These are phyloP conservation scores for Aspergillus neoniger DNA, from an alignment of 2,329 filamentous ascomycete genomes.

Conservation along the genomic window DNA sequence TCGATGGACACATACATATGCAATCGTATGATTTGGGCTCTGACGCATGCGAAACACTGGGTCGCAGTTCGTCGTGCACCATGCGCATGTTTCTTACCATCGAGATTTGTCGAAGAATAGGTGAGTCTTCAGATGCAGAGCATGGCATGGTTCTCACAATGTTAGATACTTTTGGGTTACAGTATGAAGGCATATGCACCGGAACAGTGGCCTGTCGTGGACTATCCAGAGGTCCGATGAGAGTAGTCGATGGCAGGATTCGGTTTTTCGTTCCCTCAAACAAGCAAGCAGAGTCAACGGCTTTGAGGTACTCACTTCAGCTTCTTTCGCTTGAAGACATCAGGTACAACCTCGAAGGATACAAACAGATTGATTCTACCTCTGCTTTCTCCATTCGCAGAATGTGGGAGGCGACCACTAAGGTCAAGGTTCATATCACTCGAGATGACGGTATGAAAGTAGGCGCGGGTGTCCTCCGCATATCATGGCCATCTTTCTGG, in stretches of 20 bases:
- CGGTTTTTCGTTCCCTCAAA: conserved; percentile 6
- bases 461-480: conserved; percentile 17
- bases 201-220: conserved; percentile 12
- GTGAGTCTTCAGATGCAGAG: background rate
- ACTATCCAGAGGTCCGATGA: conserved; percentile 5
- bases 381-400: conserved; percentile 14
- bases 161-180: background rate
- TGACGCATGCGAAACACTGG: conserved; percentile 3
- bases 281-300: conserved; percentile 8
- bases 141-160: background rate
- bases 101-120: conserved; percentile 1
- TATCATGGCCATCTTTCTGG: conserved; percentile 15
- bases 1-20: conserved; percentile 15
- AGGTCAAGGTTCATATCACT: conserved; percentile 14
- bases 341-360: conserved; percentile 4
- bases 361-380: conserved; percentile 8
- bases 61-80: conserved; percentile 7
- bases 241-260: conserved; percentile 1
- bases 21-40: background rate
- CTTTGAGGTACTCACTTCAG: conserved; percentile 8
- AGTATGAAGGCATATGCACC: conserved; percentile 9
- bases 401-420: conserved; percentile 21
- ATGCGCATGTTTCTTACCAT: conserved; percentile 13
- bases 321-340: conserved; percentile 6
- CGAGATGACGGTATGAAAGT: conserved; percentile 5